These are phyloP conservation scores for Claviceps monticola DNA, from an alignment of 2,329 filamentous ascomycete genomes.

Conservation along the genomic window DNA sequence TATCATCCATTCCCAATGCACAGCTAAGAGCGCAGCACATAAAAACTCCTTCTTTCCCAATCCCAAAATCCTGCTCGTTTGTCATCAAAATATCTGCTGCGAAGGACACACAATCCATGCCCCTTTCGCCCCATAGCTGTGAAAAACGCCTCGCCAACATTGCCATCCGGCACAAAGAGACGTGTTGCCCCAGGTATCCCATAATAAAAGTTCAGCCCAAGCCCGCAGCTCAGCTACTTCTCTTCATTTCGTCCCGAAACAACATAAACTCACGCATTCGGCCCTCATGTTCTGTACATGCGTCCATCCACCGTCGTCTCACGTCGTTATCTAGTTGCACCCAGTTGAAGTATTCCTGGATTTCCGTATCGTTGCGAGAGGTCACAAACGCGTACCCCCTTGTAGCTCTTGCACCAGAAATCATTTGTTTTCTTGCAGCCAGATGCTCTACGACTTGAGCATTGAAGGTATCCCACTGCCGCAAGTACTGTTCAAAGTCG, in stretches of 20 bases:
- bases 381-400: slow-evolving; percentile 34
- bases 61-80: too few species aligned
- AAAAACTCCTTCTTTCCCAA: too few species aligned
- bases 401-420: slow-evolving; percentile 22
- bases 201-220: background rate
- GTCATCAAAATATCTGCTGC: too few species aligned
- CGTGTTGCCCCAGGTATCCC: too few species aligned
- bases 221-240: slow-evolving; percentile 1
- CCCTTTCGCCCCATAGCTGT: too few species aligned
- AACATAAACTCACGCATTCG: slow-evolving; percentile 44
- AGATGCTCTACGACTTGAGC: slow-evolving; percentile 42
- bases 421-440: slow-evolving; percentile 31
- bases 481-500: slow-evolving; percentile 41
- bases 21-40: too few species aligned
- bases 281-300: slow-evolving; percentile 45
- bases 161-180: too few species aligned
- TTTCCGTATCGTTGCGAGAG: slow-evolving; percentile 28
- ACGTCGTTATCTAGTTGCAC: slow-evolving; percentile 52
- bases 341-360: slow-evolving; percentile 44
- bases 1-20: too few species aligned
- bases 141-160: too few species aligned
- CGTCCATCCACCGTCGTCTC: slow-evolving; percentile 44
- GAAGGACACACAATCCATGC: too few species aligned
- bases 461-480: slow-evolving; percentile 35
- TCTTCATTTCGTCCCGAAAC: slow-evolving; percentile 28